Evolutionary conservation across 1,284 basidiomycete genomes (phyloP).

Genomic region (Irpex sp.): DNA sequence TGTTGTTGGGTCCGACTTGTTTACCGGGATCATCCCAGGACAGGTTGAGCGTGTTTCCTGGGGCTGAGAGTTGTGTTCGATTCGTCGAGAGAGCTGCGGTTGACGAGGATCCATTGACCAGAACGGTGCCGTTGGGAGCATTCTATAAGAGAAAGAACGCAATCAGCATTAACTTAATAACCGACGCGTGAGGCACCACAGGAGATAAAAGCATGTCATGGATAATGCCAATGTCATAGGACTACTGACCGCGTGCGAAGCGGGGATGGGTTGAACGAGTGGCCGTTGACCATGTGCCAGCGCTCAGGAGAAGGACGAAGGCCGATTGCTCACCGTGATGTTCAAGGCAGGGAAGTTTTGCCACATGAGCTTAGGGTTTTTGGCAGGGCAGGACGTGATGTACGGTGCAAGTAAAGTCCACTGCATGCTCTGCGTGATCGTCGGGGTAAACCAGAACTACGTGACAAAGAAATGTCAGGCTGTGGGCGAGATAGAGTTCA

Average conservation of each 20-base stretch:
- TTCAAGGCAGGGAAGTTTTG: slow-evolving; percentile 52
- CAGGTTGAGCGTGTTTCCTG: slow-evolving; percentile 42
- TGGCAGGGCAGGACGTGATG: slow-evolving; percentile 52
- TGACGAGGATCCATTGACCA: slow-evolving; percentile 18
- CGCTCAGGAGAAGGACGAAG: neutral
- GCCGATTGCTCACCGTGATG: slow-evolving; percentile 32
- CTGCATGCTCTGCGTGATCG: slow-evolving; percentile 58
- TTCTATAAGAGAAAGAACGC: slow-evolving; percentile 12
- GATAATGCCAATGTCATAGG: neutral
- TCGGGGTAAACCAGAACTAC: slow-evolving; percentile 40
- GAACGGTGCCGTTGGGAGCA: slow-evolving; percentile 27
- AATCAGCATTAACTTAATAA: too few species aligned
- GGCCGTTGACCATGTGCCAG: neutral
- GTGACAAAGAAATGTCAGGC: too few species aligned
- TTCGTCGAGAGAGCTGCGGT: slow-evolving; percentile 48
- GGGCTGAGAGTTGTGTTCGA: slow-evolving; percentile 40
- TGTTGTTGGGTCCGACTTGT: slow-evolving; percentile 45
- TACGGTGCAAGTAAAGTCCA: slow-evolving; percentile 64
- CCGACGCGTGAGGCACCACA: too few species aligned
- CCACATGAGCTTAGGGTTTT: slow-evolving; percentile 56
- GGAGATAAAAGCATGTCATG: too few species aligned
- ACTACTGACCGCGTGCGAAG: neutral
- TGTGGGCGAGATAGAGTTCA: neutral
- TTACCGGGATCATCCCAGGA: slow-evolving; percentile 57
- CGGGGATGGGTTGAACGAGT: neutral